Evolutionary conservation across 2,329 filamentous ascomycete genomes (phyloP).

Genomic region (Cercospora berteroae): DNA sequence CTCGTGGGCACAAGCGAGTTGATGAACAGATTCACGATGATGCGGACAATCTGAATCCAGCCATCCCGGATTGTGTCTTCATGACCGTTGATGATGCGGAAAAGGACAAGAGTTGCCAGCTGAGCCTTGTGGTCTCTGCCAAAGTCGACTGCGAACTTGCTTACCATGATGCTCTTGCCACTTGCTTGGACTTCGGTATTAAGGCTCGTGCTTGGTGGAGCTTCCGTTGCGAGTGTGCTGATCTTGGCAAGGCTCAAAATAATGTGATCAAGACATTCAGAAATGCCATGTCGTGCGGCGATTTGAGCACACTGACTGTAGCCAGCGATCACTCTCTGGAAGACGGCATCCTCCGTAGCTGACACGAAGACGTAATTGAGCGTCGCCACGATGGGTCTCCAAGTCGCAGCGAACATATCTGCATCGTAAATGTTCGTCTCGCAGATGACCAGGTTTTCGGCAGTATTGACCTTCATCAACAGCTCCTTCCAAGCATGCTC

Average conservation of each 20-base stretch:
- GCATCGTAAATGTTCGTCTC: conserved; percentile 94
- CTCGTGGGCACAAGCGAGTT: conserved; percentile 89
- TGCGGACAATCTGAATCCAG: conserved; percentile 83
- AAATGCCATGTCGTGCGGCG: conserved; percentile 77
- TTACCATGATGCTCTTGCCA: conserved; percentile 95
- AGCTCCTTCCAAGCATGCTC: conserved; percentile 98
- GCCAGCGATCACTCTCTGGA: conserved; percentile 85
- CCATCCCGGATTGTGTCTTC: conserved; percentile 73
- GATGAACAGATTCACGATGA: conserved; percentile 92
- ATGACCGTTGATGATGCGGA: conserved; percentile 83
- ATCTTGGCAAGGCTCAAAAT: conserved; percentile 87
- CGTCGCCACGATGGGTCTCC: conserved; percentile 91
- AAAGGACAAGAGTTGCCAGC: conserved; percentile 89
- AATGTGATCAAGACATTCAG: conserved; percentile 87
- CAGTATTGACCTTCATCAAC: conserved; percentile 75
- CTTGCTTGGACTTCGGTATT: conserved; percentile 90
- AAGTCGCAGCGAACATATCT: conserved; percentile 95
- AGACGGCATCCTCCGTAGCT: conserved; percentile 93
- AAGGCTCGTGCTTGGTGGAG: conserved; percentile 75
- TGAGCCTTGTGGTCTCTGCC: conserved; percentile 92
- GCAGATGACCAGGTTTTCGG: conserved; percentile 72
- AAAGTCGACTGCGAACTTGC: conserved; percentile 92
- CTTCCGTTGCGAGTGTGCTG: conserved; percentile 76
- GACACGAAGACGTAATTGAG: conserved; percentile 99
- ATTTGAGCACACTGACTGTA: conserved; percentile 97